Evolutionary conservation across 2,329 filamentous ascomycete species (phyloP).

Genomic region (Leptographium radiaticola): DNA sequence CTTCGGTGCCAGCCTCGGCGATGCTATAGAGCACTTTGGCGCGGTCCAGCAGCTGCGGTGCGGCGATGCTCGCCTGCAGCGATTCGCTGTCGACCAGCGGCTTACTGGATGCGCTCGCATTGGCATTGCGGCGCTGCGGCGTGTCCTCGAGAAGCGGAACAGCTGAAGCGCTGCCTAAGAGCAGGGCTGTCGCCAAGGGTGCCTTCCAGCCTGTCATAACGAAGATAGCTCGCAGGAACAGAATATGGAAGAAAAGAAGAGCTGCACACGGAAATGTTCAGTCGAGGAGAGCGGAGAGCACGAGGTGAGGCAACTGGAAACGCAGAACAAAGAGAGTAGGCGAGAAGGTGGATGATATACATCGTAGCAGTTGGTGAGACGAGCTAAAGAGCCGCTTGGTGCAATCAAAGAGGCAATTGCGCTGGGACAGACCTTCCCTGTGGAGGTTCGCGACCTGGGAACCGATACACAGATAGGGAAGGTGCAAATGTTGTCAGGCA

Average conservation of each 20-base stretch:
- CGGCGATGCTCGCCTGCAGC: constrained; percentile 43
- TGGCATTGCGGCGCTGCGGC: not conserved
- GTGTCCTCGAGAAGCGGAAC: constrained; percentile 1
- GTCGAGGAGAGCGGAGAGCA: not conserved
- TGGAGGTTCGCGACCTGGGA: not conserved
- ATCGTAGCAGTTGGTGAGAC: not conserved
- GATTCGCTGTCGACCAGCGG: constrained; percentile 30
- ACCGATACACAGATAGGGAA: not conserved
- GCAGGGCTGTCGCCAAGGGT: constrained; percentile 7
- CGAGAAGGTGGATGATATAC: not conserved
- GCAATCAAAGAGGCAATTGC: not conserved
- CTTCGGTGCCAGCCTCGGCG: constrained; percentile 42
- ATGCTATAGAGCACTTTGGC: constrained; percentile 50
- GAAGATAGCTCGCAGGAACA: not conserved
- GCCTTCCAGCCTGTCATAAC: constrained; percentile 3
- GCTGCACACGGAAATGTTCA: not conserved
- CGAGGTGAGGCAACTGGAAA: not conserved
- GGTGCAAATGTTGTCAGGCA: not conserved
- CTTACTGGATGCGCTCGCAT: constrained; percentile 6
- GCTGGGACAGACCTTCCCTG: not conserved
- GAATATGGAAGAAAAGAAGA: not conserved
- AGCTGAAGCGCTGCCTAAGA: constrained; percentile 6
- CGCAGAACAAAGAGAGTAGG: not conserved
- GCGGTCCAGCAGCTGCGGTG: constrained; percentile 41
- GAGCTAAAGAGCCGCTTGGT: not conserved